Conservation (phyloP, 345 rosid species). For the Pistacia integerrima region DNA sequence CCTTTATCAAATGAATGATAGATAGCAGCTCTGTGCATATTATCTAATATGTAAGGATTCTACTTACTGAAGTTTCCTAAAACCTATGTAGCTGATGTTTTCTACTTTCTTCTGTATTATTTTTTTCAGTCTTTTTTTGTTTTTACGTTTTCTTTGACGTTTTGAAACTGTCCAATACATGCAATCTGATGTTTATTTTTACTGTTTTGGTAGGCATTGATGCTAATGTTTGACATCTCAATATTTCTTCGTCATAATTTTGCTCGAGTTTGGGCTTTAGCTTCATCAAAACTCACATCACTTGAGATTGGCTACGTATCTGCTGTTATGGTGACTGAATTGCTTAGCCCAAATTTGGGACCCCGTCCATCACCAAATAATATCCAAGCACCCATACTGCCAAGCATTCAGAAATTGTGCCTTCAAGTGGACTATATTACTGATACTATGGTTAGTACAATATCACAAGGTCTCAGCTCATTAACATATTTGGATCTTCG, state of each 20-base stretch:
- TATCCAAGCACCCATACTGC: conserved; percentile 49
- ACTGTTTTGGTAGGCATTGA: conserved; percentile 49
- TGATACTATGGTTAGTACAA: conserved; percentile 66
- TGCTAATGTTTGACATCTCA: conserved; percentile 81
- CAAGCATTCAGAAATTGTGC: conserved; percentile 63
- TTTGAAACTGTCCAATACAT: conserved; percentile 8
- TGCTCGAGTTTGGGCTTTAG: conserved; percentile 66
- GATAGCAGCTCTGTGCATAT: neutral
- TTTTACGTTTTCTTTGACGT: neutral
- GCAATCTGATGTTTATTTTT: conserved; percentile 4
- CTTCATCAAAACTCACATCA: conserved; percentile 71
- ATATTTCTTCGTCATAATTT: conserved; percentile 65
- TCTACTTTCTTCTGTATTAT: neutral
- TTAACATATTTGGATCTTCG: conserved; percentile 85
- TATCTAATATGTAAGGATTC: neutral
- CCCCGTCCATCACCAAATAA: conserved; percentile 33
- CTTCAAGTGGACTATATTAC: conserved; percentile 83
- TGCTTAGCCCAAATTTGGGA: conserved; percentile 52
- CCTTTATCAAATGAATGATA: neutral
- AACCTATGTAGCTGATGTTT: neutral
- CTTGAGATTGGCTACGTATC: conserved; percentile 87
- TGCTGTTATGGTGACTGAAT: conserved; percentile 73
- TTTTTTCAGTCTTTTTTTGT: conserved; percentile 8
- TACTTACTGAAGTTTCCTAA: neutral
- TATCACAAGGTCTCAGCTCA: conserved; percentile 63